Conservation (phyloP, 225 moss, liverwort and hornwort genomes). For the Marchantia polymorpha region DNA sequence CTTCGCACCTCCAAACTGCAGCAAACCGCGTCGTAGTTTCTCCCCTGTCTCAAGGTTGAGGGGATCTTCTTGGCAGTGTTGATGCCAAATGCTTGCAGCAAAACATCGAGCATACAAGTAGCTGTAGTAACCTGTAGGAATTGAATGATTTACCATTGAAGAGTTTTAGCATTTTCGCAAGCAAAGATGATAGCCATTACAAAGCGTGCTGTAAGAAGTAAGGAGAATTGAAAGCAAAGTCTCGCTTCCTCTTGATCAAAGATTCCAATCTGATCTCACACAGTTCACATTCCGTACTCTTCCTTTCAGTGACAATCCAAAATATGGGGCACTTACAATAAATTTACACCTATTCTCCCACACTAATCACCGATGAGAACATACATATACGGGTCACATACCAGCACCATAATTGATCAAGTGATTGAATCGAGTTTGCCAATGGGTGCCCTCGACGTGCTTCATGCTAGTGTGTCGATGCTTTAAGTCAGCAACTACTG, state of each 20-base stretch:
- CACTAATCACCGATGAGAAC: background rate
- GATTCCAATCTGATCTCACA: background rate
- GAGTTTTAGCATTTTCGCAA: background rate
- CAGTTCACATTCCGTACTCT: background rate
- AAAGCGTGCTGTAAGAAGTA: no score
- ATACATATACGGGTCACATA: slow-evolving; percentile 22
- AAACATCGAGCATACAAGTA: slow-evolving; percentile 97
- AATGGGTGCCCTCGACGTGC: slow-evolving; percentile 98
- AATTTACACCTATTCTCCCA: background rate
- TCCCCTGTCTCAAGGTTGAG: slow-evolving; percentile 72
- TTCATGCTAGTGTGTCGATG: slow-evolving; percentile 73
- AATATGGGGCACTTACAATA: background rate
- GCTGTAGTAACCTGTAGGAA: slow-evolving; percentile 86
- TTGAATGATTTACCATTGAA: background rate
- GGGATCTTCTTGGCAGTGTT: slow-evolving; percentile 69
- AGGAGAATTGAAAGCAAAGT: no score
- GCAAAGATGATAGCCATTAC: no score
- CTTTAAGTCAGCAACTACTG: slow-evolving; percentile 84
- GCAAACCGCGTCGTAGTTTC: slow-evolving; percentile 66
- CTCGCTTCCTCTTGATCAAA: background rate
- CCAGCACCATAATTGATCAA: slow-evolving; percentile 94
- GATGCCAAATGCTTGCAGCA: slow-evolving; percentile 94
- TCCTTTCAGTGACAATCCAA: background rate
- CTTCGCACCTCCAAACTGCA: slow-evolving; percentile 92
- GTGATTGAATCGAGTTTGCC: slow-evolving; percentile 97